These are phyloP conservation scores for Clavaria fumosa DNA, from an alignment of 768 basidiomycete genomes.

Conservation along the genomic window DNA sequence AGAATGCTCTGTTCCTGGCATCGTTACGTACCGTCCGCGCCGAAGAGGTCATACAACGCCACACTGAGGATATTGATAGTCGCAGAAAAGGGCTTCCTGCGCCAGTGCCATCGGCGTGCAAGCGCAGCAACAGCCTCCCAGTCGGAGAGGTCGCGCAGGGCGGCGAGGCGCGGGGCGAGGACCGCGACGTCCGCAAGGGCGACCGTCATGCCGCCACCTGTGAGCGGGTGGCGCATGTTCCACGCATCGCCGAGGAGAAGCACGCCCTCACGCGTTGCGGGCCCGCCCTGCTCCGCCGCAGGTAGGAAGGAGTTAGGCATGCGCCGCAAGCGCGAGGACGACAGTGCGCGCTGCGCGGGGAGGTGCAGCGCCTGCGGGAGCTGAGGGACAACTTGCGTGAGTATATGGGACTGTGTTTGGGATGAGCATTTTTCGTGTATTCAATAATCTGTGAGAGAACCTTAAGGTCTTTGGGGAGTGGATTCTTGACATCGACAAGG, in stretches of 20 bases:
- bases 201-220: constrained; percentile 97
- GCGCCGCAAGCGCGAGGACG: constrained; percentile 64
- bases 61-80: constrained; percentile 89
- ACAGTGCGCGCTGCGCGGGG: constrained; percentile 51
- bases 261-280: constrained; percentile 44
- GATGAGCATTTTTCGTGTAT: constrained; percentile 3
- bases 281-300: constrained; percentile 46
- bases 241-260: constrained; percentile 89
- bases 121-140: constrained; percentile 35
- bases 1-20: not conserved
- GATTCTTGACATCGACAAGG: constrained; percentile 77
- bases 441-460: constrained; percentile 13
- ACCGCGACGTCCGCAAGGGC: constrained; percentile 77
- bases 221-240: constrained; percentile 99
- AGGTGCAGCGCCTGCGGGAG: constrained; percentile 60
- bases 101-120: constrained; percentile 73
- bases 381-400: constrained; percentile 58
- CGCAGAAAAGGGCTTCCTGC: constrained; percentile 63
- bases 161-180: constrained; percentile 43
- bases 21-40: constrained; percentile 64
- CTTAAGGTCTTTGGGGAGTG: constrained; percentile 71
- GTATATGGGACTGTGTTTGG: constrained; percentile 42
- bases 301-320: constrained; percentile 97
- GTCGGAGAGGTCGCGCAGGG: constrained; percentile 28
- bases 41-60: constrained; percentile 88